These are phyloP conservation scores for Nitzschia sp. DNA, from an alignment of 108 stramenopile species.

Conservation along the genomic window DNA sequence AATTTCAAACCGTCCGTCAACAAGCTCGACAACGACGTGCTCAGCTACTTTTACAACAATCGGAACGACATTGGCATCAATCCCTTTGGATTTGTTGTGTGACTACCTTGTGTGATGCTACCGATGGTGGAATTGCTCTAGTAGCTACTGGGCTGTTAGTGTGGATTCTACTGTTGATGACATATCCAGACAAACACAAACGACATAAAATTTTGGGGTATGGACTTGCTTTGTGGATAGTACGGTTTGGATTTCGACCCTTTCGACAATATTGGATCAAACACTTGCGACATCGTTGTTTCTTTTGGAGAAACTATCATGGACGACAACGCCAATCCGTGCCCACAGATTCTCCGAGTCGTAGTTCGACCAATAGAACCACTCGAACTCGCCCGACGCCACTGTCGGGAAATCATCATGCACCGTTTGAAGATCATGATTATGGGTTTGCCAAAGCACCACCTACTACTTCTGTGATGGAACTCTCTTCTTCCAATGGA, in stretches of 20 bases:
- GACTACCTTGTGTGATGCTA: slow-evolving; percentile 33
- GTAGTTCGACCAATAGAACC: too few relatives aligned
- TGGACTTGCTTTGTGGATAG: slow-evolving; percentile 14
- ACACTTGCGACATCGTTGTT: slow-evolving; percentile 3
- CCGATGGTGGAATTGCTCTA: slow-evolving; percentile 34
- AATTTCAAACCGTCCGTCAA: slow-evolving; percentile 34
- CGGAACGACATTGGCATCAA: slow-evolving; percentile 28
- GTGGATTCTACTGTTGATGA: slow-evolving; percentile 24
- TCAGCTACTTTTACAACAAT: slow-evolving; percentile 36
- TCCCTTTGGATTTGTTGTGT: slow-evolving; percentile 21
- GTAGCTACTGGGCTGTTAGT: slow-evolving; percentile 4
- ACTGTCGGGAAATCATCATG: too few relatives aligned
- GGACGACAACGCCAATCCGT: too few relatives aligned
- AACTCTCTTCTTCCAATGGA: too few relatives aligned
- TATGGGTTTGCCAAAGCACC: too few relatives aligned
- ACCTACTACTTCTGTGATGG: too few relatives aligned
- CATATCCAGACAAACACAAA: neutral
- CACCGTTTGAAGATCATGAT: too few relatives aligned
- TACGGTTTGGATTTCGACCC: slow-evolving; percentile 22
- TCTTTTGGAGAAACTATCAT: too few relatives aligned
- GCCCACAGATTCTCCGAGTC: too few relatives aligned
- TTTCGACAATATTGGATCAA: slow-evolving; percentile 6
- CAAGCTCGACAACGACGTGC: slow-evolving; percentile 42
- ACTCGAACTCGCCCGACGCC: too few relatives aligned
- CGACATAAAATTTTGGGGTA: neutral